A percentile compares a stretch with the other conserved stretches of the same genome.
phyloP scores from a whole-genome alignment of 2,329 filamentous ascomycete genomes.

The Hymenoscyphus occultus region DNA sequence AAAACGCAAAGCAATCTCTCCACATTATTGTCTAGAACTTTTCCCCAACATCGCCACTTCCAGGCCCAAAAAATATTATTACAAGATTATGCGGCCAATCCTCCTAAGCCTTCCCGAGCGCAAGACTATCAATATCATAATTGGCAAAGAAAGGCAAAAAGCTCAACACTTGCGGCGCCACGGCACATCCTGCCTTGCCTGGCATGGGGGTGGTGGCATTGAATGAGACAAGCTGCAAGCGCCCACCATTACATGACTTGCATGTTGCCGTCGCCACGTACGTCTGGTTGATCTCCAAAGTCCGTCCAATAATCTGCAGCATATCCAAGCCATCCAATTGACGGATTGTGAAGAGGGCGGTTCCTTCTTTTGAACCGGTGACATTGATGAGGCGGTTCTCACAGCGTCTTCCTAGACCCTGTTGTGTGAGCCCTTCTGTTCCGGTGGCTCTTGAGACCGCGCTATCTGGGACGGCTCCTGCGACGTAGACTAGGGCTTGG shows the following conservation, averaged over 20 bases:
- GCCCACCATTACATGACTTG: slow-evolving; percentile 9
- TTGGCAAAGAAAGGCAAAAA: slow-evolving; percentile 11
- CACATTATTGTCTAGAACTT: neutral
- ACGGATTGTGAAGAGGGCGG: slow-evolving; percentile 11
- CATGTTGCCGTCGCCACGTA: slow-evolving; percentile 13
- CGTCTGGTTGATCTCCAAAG: slow-evolving; percentile 10
- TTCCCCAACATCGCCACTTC: neutral
- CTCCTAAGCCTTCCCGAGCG: slow-evolving; percentile 1
- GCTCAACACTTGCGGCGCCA: slow-evolving; percentile 11
- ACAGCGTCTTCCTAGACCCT: slow-evolving; percentile 8
- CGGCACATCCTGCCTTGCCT: slow-evolving; percentile 8
- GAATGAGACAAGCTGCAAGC: slow-evolving; percentile 11
- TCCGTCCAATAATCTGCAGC: slow-evolving; percentile 10
- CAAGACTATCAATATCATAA: slow-evolving; percentile 9
- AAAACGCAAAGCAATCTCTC: neutral
- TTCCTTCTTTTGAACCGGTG: slow-evolving; percentile 1
- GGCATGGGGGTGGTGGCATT: slow-evolving; percentile 9
- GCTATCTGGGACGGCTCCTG: slow-evolving; percentile 7
- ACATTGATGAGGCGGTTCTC: slow-evolving; percentile 11
- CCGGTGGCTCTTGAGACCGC: neutral
- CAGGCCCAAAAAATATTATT: neutral
- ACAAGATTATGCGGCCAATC: neutral
- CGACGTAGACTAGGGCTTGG: slow-evolving; percentile 12
- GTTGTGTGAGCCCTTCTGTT: slow-evolving; percentile 5
- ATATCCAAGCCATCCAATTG: slow-evolving; percentile 12